Base-by-base conservation (phyloP, 148 eudicot genomes). In the Selenicereus undatus region DNA sequence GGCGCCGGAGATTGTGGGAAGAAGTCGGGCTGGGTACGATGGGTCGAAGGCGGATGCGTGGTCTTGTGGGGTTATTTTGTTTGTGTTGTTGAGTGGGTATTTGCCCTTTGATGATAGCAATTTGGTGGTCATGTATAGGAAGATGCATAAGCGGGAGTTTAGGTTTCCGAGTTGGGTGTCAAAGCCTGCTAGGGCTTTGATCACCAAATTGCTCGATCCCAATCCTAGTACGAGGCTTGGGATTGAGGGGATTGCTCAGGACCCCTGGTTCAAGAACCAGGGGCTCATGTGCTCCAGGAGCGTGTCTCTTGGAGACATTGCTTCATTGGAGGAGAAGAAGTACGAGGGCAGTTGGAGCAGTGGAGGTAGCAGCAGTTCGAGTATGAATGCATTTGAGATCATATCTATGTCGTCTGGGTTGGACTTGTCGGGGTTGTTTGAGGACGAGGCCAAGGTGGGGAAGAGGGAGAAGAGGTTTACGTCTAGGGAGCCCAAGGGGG, bases 31-130 rank as follows among this genome's bases (percentile, higher is more conserved):
- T 20, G 96, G 92, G 0, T 94, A 92, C 64, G 93, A 94, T 2
- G 98, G 98, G 9, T 86, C 86, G 3, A 90, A 90, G 80, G 93
- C 94, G 0, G 98, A 94, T 71, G 92, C 97, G 2, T 94, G 94
- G 94, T 94, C 98, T 0, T 92, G 97, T 76, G 98, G 98, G 24
- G 91, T 94, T 0, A 88, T 94, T 17, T 79, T 94, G 73, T 94
- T 89, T 75, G 89, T 86, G 39, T 80, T 94, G 78, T 83, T 94
- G 29, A 78, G 89, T 0, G 98, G 98, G 0, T 79, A 71, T 29
- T 79, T 94, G 2, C 98, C 98, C 0, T 94, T 91, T 65, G 94
- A 94, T 74, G 97, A 92, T 64, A 48, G 82, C 8, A 91, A 94
- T 71, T 78, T 94, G 39, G 80, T 88, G 8, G 26, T 81, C 30